These are phyloP conservation scores for Echeveria elegans DNA, from an alignment of 164 flowering plant species.

Conservation along the genomic window DNA sequence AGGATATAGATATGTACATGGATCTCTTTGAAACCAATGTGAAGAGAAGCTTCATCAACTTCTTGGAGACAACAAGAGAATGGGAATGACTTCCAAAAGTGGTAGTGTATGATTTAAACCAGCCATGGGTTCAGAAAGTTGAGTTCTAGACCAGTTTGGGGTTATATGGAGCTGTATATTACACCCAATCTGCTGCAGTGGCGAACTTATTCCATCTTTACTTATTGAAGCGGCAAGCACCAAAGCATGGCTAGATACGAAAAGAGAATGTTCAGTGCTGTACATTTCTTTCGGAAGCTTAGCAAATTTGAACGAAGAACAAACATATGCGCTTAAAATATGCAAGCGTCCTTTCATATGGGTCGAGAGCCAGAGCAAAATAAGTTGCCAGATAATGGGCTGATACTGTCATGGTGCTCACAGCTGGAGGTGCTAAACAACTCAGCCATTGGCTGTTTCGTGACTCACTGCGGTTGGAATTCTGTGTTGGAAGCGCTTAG, in stretches of 20 bases:
- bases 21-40: not conserved
- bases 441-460: slow-evolving; percentile 31
- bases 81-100: not conserved
- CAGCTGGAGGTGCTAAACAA: slow-evolving; percentile 33
- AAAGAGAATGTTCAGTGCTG: slow-evolving; percentile 14
- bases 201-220: not conserved
- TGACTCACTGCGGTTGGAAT: slow-evolving; percentile 41
- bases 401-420: slow-evolving; percentile 29
- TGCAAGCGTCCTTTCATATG: slow-evolving; percentile 18
- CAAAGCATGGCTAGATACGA: slow-evolving; percentile 17
- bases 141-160: not conserved
- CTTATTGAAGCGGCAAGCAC: slow-evolving; percentile 7
- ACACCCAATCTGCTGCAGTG: not conserved
- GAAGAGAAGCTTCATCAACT: not conserved
- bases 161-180: not conserved
- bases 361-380: slow-evolving; percentile 26
- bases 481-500: slow-evolving; percentile 36
- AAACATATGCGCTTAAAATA: slow-evolving; percentile 16
- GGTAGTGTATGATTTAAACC: not conserved
- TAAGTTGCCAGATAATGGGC: slow-evolving; percentile 23
- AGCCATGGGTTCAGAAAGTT: not conserved
- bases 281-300: slow-evolving; percentile 22
- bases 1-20: not conserved
- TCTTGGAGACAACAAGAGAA: slow-evolving; percentile 3
- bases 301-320: slow-evolving; percentile 16